A percentile compares a stretch with the other conserved stretches of the same genome.
phyloP scores from a whole-genome alignment of 768 basidiomycete species.

The Saitozyma sp. region DNA sequence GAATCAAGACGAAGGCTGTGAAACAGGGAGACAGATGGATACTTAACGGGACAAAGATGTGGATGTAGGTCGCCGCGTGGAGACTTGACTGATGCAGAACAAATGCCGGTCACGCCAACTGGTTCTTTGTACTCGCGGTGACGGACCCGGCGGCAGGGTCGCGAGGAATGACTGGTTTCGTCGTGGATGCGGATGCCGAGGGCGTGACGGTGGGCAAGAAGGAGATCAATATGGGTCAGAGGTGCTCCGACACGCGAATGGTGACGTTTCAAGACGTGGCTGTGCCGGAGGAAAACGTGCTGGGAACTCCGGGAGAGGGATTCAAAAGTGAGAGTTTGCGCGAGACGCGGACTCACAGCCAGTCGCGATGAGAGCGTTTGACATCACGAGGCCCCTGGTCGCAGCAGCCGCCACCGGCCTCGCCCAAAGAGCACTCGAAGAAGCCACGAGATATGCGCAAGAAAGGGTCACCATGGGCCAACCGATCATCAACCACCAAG shows the following conservation, averaged over 20 bases:
- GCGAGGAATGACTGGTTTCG: constrained; percentile 53
- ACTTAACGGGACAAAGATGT: constrained; percentile 57
- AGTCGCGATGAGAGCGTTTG: constrained; percentile 54
- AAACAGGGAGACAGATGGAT: constrained; percentile 66
- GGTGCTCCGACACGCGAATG: constrained; percentile 54
- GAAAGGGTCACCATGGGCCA: constrained; percentile 54
- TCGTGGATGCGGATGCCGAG: constrained; percentile 49
- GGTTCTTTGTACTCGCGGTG: constrained; percentile 53
- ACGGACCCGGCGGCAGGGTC: constrained; percentile 51
- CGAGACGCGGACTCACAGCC: neutral
- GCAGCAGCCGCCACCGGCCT: constrained; percentile 54
- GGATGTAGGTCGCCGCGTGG: constrained; percentile 31
- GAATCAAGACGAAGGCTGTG: constrained; percentile 52
- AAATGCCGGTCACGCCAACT: constrained; percentile 53
- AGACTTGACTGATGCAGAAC: constrained; percentile 35
- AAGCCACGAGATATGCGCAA: constrained; percentile 54
- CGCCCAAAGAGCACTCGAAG: constrained; percentile 53
- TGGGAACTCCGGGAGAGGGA: constrained; percentile 52
- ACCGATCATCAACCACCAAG: constrained; percentile 54
- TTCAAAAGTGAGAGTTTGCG: constrained; percentile 47
- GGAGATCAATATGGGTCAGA: constrained; percentile 54
- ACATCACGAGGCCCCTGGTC: constrained; percentile 55
- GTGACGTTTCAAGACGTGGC: constrained; percentile 53
- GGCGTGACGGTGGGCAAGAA: constrained; percentile 51
- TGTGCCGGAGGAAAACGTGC: constrained; percentile 49